Percentiles rank a stretch among this genome's conserved stretches.
These are phyloP conservation scores for Polygonum maritimum DNA, from an alignment of 148 eudicot species.

Conservation along the genomic window DNA sequence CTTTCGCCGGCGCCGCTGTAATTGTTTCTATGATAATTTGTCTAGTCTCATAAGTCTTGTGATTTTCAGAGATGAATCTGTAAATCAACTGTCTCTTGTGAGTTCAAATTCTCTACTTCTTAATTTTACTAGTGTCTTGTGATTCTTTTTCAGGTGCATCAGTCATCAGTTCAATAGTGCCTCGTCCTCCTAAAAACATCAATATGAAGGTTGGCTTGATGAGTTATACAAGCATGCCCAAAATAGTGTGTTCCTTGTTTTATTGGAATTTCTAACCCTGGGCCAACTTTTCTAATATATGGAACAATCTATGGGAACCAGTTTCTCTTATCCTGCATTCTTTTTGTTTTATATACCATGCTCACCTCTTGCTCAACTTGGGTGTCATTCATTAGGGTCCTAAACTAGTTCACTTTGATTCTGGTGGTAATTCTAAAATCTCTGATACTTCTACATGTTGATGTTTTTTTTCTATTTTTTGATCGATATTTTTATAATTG, in stretches of 20 bases:
- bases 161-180: not conserved
- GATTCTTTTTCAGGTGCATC: not conserved
- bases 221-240: not conserved
- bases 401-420: not conserved
- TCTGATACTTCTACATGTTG: not conserved
- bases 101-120: slow-evolving; percentile 23
- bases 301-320: not conserved
- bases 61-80: slow-evolving; percentile 61
- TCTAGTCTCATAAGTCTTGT: slow-evolving; percentile 18
- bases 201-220: not conserved
- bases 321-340: not conserved
- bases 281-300: not conserved
- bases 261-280: not conserved
- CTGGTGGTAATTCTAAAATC: not conserved
- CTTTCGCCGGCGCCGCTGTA: too few relatives aligned
- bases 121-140: not conserved
- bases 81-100: slow-evolving; percentile 60
- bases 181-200: too few relatives aligned
- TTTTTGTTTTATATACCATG: not conserved
- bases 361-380: not conserved
- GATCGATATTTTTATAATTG: not conserved
- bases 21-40: too few relatives aligned
- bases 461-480: not conserved
- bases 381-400: not conserved
- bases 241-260: not conserved